Evolutionary conservation across 2,329 filamentous ascomycete species (phyloP).

Genomic region (Tympanopsis confertula): DNA sequence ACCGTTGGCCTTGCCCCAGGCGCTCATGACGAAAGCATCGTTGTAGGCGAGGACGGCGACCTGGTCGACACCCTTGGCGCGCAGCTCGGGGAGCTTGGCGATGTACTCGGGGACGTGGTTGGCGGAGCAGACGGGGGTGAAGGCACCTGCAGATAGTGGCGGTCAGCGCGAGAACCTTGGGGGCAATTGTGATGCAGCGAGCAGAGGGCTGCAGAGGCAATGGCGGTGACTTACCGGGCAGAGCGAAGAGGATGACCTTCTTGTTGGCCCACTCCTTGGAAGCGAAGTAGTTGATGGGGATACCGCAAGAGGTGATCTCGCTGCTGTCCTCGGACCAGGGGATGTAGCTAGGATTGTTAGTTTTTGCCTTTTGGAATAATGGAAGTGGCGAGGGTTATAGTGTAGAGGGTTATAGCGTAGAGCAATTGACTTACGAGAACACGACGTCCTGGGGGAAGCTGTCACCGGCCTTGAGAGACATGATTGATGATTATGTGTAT

Average conservation of each 20-base stretch:
- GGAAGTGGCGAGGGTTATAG: background rate
- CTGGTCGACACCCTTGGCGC: conserved; percentile 55
- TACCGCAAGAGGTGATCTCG: background rate
- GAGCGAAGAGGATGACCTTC: conserved; percentile 59
- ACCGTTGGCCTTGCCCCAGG: conserved; percentile 60
- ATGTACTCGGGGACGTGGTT: conserved; percentile 60
- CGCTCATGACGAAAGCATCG: conserved; percentile 61
- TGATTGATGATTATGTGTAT: too few species aligned
- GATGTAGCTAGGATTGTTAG: background rate
- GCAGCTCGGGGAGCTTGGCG: conserved; percentile 43
- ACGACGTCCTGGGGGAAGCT: background rate
- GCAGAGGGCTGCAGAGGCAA: conserved; percentile 30
- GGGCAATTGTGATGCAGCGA: conserved; percentile 43
- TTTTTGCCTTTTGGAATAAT: background rate
- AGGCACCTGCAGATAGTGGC: conserved; percentile 33
- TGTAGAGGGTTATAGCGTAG: background rate
- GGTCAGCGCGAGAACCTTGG: conserved; percentile 4
- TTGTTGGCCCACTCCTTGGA: conserved; percentile 49
- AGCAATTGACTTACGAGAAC: background rate
- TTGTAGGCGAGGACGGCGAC: conserved; percentile 59
- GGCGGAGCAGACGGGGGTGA: conserved; percentile 60
- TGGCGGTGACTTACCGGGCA: conserved; percentile 39
- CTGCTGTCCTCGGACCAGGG: background rate
- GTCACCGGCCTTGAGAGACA: background rate
- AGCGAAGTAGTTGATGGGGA: background rate